Evolutionary conservation across 2,329 filamentous ascomycete genomes (phyloP).

Genomic region (Sarocladium brachiariae): DNA sequence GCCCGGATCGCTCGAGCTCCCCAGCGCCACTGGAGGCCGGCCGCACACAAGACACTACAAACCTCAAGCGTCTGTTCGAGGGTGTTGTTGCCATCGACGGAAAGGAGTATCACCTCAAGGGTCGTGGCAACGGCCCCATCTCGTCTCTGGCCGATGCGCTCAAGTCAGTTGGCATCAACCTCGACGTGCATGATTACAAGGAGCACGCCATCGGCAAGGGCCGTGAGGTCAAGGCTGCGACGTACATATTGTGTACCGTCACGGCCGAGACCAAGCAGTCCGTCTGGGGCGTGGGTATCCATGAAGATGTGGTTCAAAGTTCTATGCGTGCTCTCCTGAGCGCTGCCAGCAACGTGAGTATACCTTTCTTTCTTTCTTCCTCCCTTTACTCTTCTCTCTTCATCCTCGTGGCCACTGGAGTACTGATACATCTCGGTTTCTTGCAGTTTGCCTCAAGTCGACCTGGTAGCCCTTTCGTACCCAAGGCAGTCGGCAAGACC

Average conservation of each 20-base stretch:
- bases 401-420: background rate
- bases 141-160: conserved; percentile 82
- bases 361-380: too few relatives aligned
- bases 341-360: conserved; percentile 76
- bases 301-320: conserved; percentile 86
- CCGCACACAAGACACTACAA: conserved; percentile 69
- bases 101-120: conserved; percentile 68
- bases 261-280: conserved; percentile 50
- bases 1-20: conserved; percentile 70
- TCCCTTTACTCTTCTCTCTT: background rate
- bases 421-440: background rate
- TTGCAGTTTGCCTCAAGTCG: background rate
- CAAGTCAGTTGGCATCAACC: conserved; percentile 68
- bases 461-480: background rate
- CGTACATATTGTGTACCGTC: conserved; percentile 84
- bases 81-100: conserved; percentile 81
- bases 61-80: conserved; percentile 74
- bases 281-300: conserved; percentile 87
- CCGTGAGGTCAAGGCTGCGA: conserved; percentile 82
- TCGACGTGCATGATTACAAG: conserved; percentile 93
- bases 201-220: conserved; percentile 86
- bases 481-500: conserved; percentile 1
- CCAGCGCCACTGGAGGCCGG: conserved; percentile 61
- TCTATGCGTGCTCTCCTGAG: conserved; percentile 79
- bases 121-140: conserved; percentile 83